These are phyloP conservation scores for Amanita rimosa DNA, from an alignment of 768 basidiomycete genomes.

Conservation along the genomic window DNA sequence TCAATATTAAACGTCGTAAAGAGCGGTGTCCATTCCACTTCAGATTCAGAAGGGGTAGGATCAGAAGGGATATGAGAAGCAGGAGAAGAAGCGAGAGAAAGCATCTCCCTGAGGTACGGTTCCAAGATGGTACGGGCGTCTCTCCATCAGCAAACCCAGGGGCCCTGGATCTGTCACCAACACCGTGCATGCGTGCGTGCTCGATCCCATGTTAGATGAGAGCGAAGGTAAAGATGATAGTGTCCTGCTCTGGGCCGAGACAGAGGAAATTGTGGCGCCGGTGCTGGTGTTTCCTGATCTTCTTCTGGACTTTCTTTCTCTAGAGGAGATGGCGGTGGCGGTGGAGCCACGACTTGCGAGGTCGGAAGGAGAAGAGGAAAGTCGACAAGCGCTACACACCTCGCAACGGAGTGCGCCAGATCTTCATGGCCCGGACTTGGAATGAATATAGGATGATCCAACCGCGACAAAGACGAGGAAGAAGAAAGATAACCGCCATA, in stretches of 20 bases:
- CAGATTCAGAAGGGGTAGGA: too few species aligned
- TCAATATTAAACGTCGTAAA: conserved; percentile 55
- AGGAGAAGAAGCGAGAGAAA: conserved; percentile 15
- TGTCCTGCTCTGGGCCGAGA: conserved; percentile 33
- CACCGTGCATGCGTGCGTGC: conserved; percentile 41
- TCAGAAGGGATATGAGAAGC: too few species aligned
- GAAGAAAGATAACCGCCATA: conserved; percentile 15
- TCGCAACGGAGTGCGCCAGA: conserved; percentile 22
- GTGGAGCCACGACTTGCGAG: not conserved
- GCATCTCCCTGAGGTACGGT: conserved; percentile 46
- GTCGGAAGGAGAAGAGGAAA: conserved; percentile 15
- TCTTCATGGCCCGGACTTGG: not conserved
- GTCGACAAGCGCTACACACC: conserved; percentile 42
- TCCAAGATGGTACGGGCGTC: conserved; percentile 31
- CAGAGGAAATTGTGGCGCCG: too few species aligned
- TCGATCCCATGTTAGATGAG: conserved; percentile 26
- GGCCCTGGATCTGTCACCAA: conserved; percentile 65
- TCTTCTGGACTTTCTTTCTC: not conserved
- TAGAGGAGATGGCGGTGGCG: too few species aligned
- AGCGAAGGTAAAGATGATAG: conserved; percentile 58
- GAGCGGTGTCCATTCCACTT: conserved; percentile 21
- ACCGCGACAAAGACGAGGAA: not conserved
- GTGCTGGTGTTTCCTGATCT: not conserved
- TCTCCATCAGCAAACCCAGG: conserved; percentile 39
- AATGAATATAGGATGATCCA: conserved; percentile 11